A percentile compares a stretch with the other conserved stretches of the same genome.
Conservation (phyloP, 176 grass and related monocot genomes). For the Pontederia paniculata region DNA sequence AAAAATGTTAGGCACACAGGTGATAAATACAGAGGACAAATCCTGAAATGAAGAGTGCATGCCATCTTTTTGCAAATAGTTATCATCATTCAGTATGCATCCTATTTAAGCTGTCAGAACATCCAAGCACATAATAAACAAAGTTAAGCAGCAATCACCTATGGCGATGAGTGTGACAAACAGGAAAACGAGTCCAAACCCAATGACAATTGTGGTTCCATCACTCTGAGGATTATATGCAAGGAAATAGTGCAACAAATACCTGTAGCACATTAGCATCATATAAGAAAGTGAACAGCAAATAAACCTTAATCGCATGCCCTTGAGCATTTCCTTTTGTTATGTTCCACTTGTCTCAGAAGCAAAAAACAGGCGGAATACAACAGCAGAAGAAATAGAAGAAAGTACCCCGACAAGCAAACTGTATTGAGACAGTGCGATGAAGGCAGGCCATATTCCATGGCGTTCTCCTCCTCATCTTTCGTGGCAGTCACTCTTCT, state of each 20-base stretch:
- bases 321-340: not conserved
- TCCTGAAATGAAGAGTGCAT: not conserved
- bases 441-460: constrained; percentile 95
- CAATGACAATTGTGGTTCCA: not conserved
- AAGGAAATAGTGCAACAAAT: constrained; percentile 5
- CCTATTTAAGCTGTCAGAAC: not conserved
- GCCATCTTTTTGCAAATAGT: not conserved
- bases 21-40: not conserved
- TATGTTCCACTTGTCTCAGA: not conserved
- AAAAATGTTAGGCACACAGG: not conserved
- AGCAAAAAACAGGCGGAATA: not conserved
- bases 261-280: not conserved
- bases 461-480: constrained; percentile 93
- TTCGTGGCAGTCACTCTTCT: constrained; percentile 69
- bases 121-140: not conserved
- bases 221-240: constrained; percentile 6
- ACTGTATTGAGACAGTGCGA: constrained; percentile 87
- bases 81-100: not conserved
- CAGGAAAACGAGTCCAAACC: constrained; percentile 4
- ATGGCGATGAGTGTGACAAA: constrained; percentile 1
- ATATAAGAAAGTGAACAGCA: not conserved
- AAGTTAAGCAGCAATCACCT: not conserved
- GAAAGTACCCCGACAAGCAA: constrained; percentile 68
- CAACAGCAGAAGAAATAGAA: not conserved
- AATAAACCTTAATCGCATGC: not conserved